Evolutionary conservation across 2,329 filamentous ascomycete species (phyloP), one percentile per base, ranked within the genome.

Genomic region (Curvularia sp.): DNA sequence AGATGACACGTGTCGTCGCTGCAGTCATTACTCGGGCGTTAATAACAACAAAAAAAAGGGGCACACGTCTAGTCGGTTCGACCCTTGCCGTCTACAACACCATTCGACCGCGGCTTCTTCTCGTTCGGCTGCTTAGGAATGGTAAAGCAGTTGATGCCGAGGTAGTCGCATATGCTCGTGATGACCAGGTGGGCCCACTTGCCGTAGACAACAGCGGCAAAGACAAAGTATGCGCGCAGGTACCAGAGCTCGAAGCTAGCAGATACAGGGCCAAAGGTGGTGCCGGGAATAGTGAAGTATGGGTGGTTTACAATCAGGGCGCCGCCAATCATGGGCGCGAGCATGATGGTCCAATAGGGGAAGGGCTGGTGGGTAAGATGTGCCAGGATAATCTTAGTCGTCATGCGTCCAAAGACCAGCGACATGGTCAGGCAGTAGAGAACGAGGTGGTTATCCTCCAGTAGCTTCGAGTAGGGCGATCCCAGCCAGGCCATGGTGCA

Each of bases 321-420:
- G 53, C 95, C 95, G 50, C 91, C 90, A 48, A 97, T 85, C 39
- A 99, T 87, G 7, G 95, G 95, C 33, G 86, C 87, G 38, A 98
- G 84, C 85, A 98, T 91, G 49, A 95, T 85, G 10, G 95, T 98
- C 93, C 93, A 98, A 84, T 91, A 96, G 1, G 95, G 95, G 79
- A 98, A 99, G 3, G 94, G 91, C 77, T 98, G 95, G 63, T 88
- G 88, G 1, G 95, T 95, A 51, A 99, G 83, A 78, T 99, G 95
- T 2, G 95, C 94, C 18, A 99, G 88, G 74, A 99, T 99, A 78
- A 98, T 98, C 83, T 98, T 99, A 39, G 95, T 99, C 0, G 95
- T 98, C 89, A 99, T 93, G 67, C 95, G 90, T 35, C 95, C 95
- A 77, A 99, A 98, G 58, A 97, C 95, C 70, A 98, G 93, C n/a